Percentiles rank a stretch among this genome's conserved stretches.
phyloP scores from a whole-genome alignment of 192 early-diverging fungal species.

The Geranomyces michiganensis region DNA sequence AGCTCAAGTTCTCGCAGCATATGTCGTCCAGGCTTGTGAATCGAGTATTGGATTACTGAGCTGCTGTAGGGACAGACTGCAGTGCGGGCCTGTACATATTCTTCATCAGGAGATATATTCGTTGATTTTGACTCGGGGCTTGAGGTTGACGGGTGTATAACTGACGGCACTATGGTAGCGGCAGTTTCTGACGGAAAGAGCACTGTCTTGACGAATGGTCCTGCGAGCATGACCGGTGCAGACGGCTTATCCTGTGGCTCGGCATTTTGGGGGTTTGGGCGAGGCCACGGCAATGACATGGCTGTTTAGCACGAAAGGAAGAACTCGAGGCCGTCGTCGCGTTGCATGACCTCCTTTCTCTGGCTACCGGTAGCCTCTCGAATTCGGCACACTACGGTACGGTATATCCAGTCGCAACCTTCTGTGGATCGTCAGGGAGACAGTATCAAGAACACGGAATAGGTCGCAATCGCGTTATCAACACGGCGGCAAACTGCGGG shows the following conservation, averaged over 20 bases:
- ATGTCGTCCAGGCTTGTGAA: constrained; percentile 42
- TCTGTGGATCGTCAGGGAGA: too few species aligned
- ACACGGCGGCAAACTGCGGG: too few species aligned
- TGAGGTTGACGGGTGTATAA: background rate
- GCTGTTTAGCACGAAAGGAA: too few species aligned
- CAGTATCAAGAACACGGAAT: too few species aligned
- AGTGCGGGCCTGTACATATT: background rate
- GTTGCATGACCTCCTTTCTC: too few species aligned
- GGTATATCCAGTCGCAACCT: too few species aligned
- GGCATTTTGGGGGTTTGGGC: background rate
- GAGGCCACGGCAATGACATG: too few species aligned
- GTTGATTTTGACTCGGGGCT: background rate
- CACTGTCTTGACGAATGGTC: background rate
- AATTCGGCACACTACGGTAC: too few species aligned
- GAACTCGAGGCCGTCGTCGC: too few species aligned
- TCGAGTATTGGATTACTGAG: constrained; percentile 30
- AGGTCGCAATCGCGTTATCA: too few species aligned
- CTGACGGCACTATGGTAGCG: background rate
- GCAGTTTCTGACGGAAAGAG: background rate
- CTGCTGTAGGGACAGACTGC: background rate
- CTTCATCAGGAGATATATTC: background rate
- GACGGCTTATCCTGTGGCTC: background rate
- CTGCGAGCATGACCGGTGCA: background rate
- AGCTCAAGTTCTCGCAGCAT: constrained; percentile 64
- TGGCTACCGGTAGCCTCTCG: too few species aligned